Evolutionary conservation across 139 green algal genomes (phyloP).

Genomic region (Coelastrella sp.): DNA sequence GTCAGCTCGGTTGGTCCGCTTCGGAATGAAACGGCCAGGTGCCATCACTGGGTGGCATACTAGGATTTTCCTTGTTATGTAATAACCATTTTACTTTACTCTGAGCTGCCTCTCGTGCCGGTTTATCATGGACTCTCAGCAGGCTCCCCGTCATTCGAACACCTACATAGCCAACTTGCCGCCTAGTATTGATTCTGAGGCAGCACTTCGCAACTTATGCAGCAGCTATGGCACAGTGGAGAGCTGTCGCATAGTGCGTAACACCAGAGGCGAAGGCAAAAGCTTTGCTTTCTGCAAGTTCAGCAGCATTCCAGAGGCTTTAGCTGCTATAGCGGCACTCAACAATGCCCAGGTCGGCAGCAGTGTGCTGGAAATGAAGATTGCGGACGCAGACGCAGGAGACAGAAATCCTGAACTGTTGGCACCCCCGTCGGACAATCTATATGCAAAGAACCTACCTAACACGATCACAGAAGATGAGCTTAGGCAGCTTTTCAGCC

Average conservation of each 20-base stretch:
- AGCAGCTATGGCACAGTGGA: constrained; percentile 61
- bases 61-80: neutral
- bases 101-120: neutral
- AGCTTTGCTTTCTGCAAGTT: constrained; percentile 61
- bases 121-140: neutral
- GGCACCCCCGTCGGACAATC: constrained; percentile 53
- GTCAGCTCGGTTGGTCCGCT: too few relatives aligned
- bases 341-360: constrained; percentile 42
- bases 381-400: constrained; percentile 52
- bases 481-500: constrained; percentile 54
- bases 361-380: constrained; percentile 50
- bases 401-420: constrained; percentile 47
- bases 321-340: constrained; percentile 46
- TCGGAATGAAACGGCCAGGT: too few relatives aligned
- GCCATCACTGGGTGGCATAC: neutral
- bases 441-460: constrained; percentile 58
- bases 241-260: constrained; percentile 31
- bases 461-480: constrained; percentile 48
- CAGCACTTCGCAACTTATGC: constrained; percentile 67
- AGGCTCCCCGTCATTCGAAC: constrained; percentile 19
- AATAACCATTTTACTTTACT: neutral
- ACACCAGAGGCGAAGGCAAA: constrained; percentile 9
- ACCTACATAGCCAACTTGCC: constrained; percentile 40
- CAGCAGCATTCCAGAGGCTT: constrained; percentile 31
- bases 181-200: constrained; percentile 32